Conservation (phyloP, 2,329 filamentous ascomycete genomes). For the Colletotrichum gloeosporioides region DNA sequence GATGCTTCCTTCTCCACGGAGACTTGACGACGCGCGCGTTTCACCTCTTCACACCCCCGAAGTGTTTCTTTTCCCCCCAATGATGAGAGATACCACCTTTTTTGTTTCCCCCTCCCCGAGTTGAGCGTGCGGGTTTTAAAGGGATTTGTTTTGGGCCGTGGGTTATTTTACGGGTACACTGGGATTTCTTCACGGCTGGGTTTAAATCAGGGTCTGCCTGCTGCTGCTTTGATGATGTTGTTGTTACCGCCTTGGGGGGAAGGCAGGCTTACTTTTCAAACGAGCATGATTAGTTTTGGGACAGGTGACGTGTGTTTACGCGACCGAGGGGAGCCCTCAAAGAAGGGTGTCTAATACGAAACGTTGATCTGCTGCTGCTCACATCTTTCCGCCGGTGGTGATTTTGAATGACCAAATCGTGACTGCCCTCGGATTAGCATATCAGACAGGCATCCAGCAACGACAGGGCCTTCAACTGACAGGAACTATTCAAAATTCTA, state of each 20-base stretch:
- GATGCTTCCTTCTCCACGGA: neutral
- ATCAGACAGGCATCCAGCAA: neutral
- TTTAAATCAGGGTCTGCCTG: neutral
- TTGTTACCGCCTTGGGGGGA: neutral
- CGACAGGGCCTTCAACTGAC: neutral
- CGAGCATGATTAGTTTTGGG: neutral
- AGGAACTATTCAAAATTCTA: neutral
- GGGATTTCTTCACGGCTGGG: neutral
- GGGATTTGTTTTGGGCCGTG: neutral
- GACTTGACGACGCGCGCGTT: neutral
- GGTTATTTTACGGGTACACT: neutral
- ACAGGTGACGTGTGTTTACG: neutral
- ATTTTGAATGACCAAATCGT: accelerated
- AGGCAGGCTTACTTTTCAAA: neutral
- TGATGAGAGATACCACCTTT: neutral
- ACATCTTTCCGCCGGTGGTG: neutral
- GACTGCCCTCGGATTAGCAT: neutral
- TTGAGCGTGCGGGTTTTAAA: neutral
- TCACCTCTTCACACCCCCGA: neutral
- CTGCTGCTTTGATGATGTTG: neutral
- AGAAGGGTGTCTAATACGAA: neutral
- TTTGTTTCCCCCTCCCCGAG: neutral
- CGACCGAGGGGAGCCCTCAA: neutral
- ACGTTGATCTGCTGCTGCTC: neutral
- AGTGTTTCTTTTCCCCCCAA: neutral